These are phyloP conservation scores for Pezicula carpinea DNA, from an alignment of 2,329 filamentous ascomycete genomes.

Conservation along the genomic window DNA sequence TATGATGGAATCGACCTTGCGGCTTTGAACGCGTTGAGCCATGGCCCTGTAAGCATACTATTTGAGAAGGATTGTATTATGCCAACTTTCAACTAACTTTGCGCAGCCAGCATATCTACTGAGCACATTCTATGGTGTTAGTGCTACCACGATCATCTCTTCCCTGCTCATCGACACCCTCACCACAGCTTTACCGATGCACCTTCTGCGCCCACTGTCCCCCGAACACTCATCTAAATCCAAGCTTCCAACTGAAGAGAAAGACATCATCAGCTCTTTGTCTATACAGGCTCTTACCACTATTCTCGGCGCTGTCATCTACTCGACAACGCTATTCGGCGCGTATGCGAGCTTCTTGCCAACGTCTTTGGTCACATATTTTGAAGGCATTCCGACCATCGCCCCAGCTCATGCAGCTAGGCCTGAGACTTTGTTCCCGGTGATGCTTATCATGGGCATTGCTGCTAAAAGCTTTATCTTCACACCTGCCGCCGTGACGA, in stretches of 20 bases:
- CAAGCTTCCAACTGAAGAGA: constrained; percentile 45
- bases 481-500: constrained; percentile 51
- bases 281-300: constrained; percentile 60
- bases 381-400: constrained; percentile 66
- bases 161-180: constrained; percentile 64
- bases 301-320: constrained; percentile 66
- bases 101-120: constrained; percentile 63
- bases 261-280: constrained; percentile 59
- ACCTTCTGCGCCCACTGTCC: constrained; percentile 65
- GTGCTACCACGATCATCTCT: constrained; percentile 52
- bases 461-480: constrained; percentile 77
- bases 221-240: constrained; percentile 47
- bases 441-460: constrained; percentile 55
- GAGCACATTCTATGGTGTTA: constrained; percentile 70
- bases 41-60: constrained; percentile 64
- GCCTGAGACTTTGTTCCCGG: constrained; percentile 55
- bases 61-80: not conserved
- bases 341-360: constrained; percentile 70
- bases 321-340: constrained; percentile 66
- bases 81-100: not conserved
- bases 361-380: constrained; percentile 67
- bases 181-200: constrained; percentile 69
- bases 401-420: constrained; percentile 61
- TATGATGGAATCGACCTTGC: constrained; percentile 71
- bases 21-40: constrained; percentile 63